Evolutionary conservation across 1,139 yeast species (phyloP).

Genomic region (Taiozyma sp.): DNA sequence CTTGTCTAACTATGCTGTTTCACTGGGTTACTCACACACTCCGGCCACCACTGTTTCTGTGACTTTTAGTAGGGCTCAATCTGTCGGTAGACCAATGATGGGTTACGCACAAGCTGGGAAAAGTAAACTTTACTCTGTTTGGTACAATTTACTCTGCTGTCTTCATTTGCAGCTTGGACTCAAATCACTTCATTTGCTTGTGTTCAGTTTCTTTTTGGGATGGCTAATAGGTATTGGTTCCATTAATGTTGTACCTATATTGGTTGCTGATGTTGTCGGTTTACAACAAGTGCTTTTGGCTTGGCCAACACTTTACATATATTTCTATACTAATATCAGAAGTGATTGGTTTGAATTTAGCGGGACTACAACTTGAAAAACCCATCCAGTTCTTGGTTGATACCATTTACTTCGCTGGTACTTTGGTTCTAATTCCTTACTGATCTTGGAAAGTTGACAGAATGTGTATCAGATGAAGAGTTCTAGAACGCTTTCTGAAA

Average conservation of each 20-base stretch:
- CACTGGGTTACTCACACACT: conserved; percentile 40
- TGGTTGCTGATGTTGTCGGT: conserved; percentile 46
- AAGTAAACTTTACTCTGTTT: conserved; percentile 37
- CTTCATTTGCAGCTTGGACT: conserved; percentile 46
- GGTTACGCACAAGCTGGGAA: conserved; percentile 43
- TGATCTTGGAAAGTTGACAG: conserved; percentile 29
- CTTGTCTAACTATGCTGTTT: conserved; percentile 44
- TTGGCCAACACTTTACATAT: conserved; percentile 28
- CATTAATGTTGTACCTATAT: conserved; percentile 44
- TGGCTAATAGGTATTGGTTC: conserved; percentile 49
- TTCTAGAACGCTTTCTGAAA: conserved; percentile 3
- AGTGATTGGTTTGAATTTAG: conserved; percentile 43
- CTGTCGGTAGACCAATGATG: conserved; percentile 47
- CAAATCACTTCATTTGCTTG: conserved; percentile 46
- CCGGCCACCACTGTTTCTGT: conserved; percentile 50
- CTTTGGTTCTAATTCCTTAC: conserved; percentile 29
- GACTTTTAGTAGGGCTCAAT: conserved; percentile 47
- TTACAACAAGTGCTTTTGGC: conserved; percentile 32
- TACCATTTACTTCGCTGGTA: conserved; percentile 27
- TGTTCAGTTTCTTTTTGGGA: conserved; percentile 44
- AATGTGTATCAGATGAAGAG: conserved; percentile 17
- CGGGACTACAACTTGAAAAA: conserved; percentile 22
- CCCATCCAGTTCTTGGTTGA: conserved; percentile 43
- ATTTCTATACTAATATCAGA: conserved; percentile 33
- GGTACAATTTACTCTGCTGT: conserved; percentile 32